These are phyloP conservation scores for Trichoderma asperelloides DNA, from an alignment of 495 filamentous ascomycete genomes.

Conservation along the genomic window DNA sequence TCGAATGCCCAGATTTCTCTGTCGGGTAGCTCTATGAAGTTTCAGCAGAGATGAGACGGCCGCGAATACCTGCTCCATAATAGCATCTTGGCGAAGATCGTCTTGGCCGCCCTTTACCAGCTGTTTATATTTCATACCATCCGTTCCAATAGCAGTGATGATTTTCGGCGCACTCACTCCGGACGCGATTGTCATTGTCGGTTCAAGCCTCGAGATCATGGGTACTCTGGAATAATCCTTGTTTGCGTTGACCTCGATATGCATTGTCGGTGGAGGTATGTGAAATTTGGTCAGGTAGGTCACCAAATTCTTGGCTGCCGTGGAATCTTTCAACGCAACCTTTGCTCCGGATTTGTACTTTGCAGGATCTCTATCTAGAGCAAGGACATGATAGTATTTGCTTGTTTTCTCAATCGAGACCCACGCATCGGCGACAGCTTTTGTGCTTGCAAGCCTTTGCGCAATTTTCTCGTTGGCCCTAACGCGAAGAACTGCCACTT, in stretches of 20 bases:
- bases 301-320: constrained; percentile 47
- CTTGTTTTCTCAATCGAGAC: constrained; percentile 61
- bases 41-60: constrained; percentile 86
- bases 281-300: constrained; percentile 44
- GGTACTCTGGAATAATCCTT: constrained; percentile 71
- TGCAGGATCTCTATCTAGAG: constrained; percentile 50
- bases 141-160: constrained; percentile 63
- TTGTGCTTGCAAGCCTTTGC: constrained; percentile 39
- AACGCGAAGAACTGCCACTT: constrained; percentile 60
- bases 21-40: constrained; percentile 73
- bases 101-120: constrained; percentile 91
- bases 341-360: constrained; percentile 57
- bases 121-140: constrained; percentile 76
- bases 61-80: constrained; percentile 99
- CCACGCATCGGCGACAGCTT: constrained; percentile 49
- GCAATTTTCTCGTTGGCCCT: constrained; percentile 60
- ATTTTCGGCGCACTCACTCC: constrained; percentile 91
- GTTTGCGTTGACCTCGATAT: constrained; percentile 62
- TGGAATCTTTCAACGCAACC: constrained; percentile 49
- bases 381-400: constrained; percentile 63
- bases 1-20: constrained; percentile 77
- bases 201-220: constrained; percentile 54
- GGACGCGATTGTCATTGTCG: constrained; percentile 72
- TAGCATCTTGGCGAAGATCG: constrained; percentile 95
- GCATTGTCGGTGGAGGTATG: constrained; percentile 88